Percentiles rank a stretch among this genome's conserved stretches.
These are phyloP conservation scores for Viridothelium virens DNA, from an alignment of 495 filamentous ascomycete genomes.

Conservation along the genomic window DNA sequence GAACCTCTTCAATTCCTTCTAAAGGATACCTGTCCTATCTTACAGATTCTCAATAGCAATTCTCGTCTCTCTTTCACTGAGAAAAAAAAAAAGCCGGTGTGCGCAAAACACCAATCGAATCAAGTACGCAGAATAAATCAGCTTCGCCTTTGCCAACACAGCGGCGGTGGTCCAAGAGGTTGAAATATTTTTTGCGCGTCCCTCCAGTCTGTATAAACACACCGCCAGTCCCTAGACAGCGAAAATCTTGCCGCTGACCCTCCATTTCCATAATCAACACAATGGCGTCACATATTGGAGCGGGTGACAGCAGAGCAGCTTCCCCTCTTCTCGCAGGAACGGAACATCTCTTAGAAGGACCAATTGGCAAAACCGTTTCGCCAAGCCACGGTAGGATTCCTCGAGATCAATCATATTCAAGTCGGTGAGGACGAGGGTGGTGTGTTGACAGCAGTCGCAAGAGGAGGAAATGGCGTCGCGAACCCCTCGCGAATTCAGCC, in stretches of 20 bases:
- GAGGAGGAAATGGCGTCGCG: neutral
- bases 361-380: too few species aligned
- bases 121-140: too few species aligned
- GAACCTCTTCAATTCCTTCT: neutral
- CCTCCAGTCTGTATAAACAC: neutral
- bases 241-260: neutral
- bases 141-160: too few species aligned
- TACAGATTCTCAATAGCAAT: neutral
- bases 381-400: too few species aligned
- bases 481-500: neutral
- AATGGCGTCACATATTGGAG: neutral
- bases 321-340: neutral
- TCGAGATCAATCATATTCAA: too few species aligned
- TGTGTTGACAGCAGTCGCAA: too few species aligned
- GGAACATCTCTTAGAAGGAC: too few species aligned
- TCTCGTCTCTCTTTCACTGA: neutral
- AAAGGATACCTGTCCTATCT: neutral
- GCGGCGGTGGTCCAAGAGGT: too few species aligned
- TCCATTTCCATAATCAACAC: neutral
- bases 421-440: too few species aligned
- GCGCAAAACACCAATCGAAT: too few species aligned
- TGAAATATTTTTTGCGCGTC: too few species aligned
- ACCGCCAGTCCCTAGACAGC: neutral
- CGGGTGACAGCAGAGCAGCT: neutral
- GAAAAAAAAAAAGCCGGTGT: too few species aligned